Evolutionary conservation across 1,284 basidiomycete species (phyloP).

Genomic region (Exsudoporus floridanus): DNA sequence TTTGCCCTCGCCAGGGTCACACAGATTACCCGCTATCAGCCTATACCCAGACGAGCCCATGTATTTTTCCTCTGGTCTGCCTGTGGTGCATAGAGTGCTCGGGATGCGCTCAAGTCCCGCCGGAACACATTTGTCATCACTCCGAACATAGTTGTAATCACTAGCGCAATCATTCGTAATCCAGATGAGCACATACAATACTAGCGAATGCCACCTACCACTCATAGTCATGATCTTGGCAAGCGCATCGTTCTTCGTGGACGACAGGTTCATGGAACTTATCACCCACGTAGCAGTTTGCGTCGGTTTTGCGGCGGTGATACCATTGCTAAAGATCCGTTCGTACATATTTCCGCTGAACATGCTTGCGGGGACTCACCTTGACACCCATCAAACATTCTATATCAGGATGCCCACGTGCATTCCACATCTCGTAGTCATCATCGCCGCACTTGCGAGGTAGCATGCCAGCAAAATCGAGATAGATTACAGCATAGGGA

Average conservation of each 20-base stretch:
- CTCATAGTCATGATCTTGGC: conserved; percentile 88
- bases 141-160: conserved; percentile 85
- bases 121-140: conserved; percentile 72
- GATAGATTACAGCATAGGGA: conserved; percentile 71
- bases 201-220: conserved; percentile 56
- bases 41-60: conserved; percentile 90
- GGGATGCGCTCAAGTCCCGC: conserved; percentile 86
- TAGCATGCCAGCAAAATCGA: conserved; percentile 81
- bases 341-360: neutral
- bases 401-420: conserved; percentile 57
- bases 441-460: conserved; percentile 66
- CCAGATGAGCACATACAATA: neutral
- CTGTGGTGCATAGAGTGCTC: conserved; percentile 63
- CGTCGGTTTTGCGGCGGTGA: conserved; percentile 77
- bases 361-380: conserved; percentile 43
- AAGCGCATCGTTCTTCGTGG: conserved; percentile 82
- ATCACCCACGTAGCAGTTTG: conserved; percentile 89
- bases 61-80: conserved; percentile 63
- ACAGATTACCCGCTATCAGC: conserved; percentile 92
- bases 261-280: conserved; percentile 86
- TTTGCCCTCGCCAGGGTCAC: conserved; percentile 62
- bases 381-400: conserved; percentile 96
- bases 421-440: conserved; percentile 93
- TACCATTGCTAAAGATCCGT: conserved; percentile 82
- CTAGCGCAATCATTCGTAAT: conserved; percentile 39